phyloP scores from a whole-genome alignment of 2,329 filamentous ascomycete species.

The Fusarium haematococcum region DNA sequence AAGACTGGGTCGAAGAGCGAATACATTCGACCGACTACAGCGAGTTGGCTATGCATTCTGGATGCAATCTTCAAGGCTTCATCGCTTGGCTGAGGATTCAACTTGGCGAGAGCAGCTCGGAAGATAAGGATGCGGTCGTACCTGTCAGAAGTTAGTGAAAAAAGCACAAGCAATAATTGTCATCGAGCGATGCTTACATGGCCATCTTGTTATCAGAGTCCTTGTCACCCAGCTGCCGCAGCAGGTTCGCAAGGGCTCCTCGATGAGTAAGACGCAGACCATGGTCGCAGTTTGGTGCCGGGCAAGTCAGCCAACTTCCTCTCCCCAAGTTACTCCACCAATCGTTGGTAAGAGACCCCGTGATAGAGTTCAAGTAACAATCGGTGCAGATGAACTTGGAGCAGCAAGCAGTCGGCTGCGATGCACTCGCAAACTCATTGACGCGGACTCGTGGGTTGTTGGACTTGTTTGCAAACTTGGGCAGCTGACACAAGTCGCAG shows the following conservation, averaged over 20 bases:
- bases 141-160: neutral
- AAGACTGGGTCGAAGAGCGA: conserved; percentile 1
- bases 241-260: neutral
- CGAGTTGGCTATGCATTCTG: neutral
- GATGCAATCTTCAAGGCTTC: neutral
- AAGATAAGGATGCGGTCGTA: conserved; percentile 2
- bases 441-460: neutral
- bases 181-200: neutral
- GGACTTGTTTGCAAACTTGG: conserved; percentile 1
- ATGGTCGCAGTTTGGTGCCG: neutral
- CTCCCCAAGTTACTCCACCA: conserved; percentile 1
- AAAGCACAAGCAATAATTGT: accelerated
- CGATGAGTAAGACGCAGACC: neutral
- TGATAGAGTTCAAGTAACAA: neutral
- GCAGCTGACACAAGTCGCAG: conserved; percentile 1
- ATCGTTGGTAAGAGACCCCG: neutral
- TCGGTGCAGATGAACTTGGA: conserved; percentile 10
- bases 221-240: neutral
- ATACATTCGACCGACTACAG: neutral
- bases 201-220: conserved; percentile 1
- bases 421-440: conserved; percentile 2
- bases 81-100: neutral
- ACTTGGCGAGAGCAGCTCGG: neutral
- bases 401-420: neutral
- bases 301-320: neutral